A percentile compares a stretch with the other conserved stretches of the same genome.
Evolutionary conservation across 2,329 filamentous ascomycete species (phyloP).

Genomic region (Ceratocystis harringtonii): DNA sequence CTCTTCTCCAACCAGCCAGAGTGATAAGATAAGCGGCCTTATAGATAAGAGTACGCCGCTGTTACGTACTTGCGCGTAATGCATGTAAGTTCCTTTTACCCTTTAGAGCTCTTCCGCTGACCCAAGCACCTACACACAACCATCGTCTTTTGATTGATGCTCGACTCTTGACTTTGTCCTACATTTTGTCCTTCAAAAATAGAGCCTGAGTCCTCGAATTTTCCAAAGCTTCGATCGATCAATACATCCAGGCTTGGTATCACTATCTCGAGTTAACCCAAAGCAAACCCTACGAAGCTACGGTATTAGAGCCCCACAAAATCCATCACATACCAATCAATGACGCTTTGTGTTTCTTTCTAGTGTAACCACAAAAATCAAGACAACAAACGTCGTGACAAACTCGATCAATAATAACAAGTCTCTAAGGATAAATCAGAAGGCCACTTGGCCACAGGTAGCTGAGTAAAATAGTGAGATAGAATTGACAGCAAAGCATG

Average conservation of each 20-base stretch:
- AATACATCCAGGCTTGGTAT: too few relatives aligned
- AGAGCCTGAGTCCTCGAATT: neutral
- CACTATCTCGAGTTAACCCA: neutral
- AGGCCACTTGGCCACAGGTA: neutral
- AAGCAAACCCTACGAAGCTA: neutral
- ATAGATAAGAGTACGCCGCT: neutral
- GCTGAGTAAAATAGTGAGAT: neutral
- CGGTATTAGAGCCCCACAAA: neutral
- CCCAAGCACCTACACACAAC: too few relatives aligned
- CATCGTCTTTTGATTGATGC: too few relatives aligned
- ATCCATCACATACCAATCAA: neutral
- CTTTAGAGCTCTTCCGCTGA: too few relatives aligned
- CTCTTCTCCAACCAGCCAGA: neutral
- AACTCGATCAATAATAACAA: too few relatives aligned
- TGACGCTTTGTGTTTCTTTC: neutral
- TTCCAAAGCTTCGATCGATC: neutral
- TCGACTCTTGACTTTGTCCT: too few relatives aligned
- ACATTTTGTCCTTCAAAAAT: too few relatives aligned
- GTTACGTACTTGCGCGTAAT: neutral
- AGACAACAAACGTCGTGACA: too few relatives aligned
- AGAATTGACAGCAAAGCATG: neutral
- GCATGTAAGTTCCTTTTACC: neutral
- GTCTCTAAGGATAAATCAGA: too few relatives aligned
- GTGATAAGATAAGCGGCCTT: neutral
- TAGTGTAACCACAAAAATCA: neutral